Evolutionary conservation across 208 protist genomes (phyloP), one percentile per base, ranked within the genome.

Genomic region (Wallacemonas collosoma): DNA sequence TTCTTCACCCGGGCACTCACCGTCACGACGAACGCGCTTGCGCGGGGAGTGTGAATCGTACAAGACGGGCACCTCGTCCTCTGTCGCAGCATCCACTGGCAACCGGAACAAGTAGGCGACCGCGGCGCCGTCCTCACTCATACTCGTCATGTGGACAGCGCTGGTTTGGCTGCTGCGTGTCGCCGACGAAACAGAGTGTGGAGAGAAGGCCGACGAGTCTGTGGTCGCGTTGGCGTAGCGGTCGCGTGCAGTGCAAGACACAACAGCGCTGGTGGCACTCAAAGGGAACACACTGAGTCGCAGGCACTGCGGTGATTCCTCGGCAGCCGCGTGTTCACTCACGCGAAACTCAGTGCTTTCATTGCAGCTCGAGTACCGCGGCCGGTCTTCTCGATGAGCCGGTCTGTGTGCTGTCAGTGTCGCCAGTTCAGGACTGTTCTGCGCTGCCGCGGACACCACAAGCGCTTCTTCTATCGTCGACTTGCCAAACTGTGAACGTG

Each of bases 321-420:
- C 60, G 40, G 60, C 7, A 3, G 60, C 36, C 4, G 7, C 41
- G 12, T 6, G 5, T 1, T 8, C 41, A 12, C 6, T 7, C 60
- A 62, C 11, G 43, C 38, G 41, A 17, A 65, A 41, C 60, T 65
- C 60, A 4, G 60, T 48, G 40, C 60, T 65, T 17, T 65, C 14
- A 17, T 45, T 65, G 60, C 8, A 17, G 43, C 43, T 65, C n/a
- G 60, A 48, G 26, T 65, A 65, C 3, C 60, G 60, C 43, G 11
- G 60, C 56, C 7, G 56, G 15, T 36, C 6, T 7, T 35, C 36
- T n/a, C 17, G 17, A 9, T 9, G 17, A 3, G 17, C 7, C 6
- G 6, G 56, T 9, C 38, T 6, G 7, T 36, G 56, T 2, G 56
- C 36, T 12, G 56, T 62, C 56, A 57, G 11, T 7, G 26, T 57